Evolutionary conservation across 257 asterid genomes (phyloP).

Genomic region (Nicotiana sylvestris): DNA sequence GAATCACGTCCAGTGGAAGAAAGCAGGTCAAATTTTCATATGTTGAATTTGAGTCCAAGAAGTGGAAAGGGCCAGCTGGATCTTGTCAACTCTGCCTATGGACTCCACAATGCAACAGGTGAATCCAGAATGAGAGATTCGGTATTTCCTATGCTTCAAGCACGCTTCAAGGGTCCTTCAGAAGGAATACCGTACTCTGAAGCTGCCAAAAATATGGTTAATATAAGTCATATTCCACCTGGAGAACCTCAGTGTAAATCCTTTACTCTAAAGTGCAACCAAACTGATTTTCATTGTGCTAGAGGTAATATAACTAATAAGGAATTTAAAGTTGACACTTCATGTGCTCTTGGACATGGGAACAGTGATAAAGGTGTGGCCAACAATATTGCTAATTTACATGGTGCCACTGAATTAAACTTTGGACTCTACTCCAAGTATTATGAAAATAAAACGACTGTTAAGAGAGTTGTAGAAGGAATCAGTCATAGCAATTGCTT

Average conservation of each 20-base stretch:
- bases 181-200: slow-evolving; percentile 19
- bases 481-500: slow-evolving; percentile 21
- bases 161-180: slow-evolving; percentile 20
- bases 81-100: slow-evolving; percentile 21
- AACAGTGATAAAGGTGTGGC: slow-evolving; percentile 22
- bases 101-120: slow-evolving; percentile 24
- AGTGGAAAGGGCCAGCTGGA: slow-evolving; percentile 27
- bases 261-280: slow-evolving; percentile 23
- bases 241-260: slow-evolving; percentile 19
- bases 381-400: slow-evolving; percentile 19
- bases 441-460: slow-evolving; percentile 25
- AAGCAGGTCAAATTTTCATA: slow-evolving; percentile 21
- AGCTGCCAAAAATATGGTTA: slow-evolving; percentile 18
- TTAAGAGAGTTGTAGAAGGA: slow-evolving; percentile 25
- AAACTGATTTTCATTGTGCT: slow-evolving; percentile 24
- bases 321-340: slow-evolving; percentile 15
- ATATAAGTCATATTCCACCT: slow-evolving; percentile 19
- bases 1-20: slow-evolving; percentile 25
- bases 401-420: slow-evolving; percentile 24
- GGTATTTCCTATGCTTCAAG: slow-evolving; percentile 19
- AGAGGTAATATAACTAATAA: slow-evolving; percentile 18
- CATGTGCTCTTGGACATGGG: slow-evolving; percentile 19
- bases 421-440: slow-evolving; percentile 19
- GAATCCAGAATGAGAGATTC: slow-evolving; percentile 19
- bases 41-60: slow-evolving; percentile 23